Conservation (phyloP, 768 basidiomycete species). For the Suillus weaverae region DNA sequence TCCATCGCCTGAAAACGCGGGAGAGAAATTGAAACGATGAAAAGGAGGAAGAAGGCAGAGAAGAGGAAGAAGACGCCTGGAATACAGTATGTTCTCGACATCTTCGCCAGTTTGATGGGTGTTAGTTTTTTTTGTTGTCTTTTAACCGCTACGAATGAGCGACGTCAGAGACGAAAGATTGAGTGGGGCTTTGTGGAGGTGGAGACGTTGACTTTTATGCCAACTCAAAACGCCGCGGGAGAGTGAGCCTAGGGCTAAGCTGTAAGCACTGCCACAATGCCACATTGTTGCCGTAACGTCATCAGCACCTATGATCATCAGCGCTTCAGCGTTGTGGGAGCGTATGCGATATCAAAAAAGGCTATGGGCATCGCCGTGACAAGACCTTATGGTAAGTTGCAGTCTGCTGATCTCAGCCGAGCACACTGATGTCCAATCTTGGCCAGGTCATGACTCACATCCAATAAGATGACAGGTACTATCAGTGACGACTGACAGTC, state of each 20-base stretch:
- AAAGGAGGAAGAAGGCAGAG: slow-evolving; percentile 61
- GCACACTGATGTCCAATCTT: too few relatives aligned
- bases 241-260: too few relatives aligned
- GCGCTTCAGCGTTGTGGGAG: too few relatives aligned
- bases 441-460: too few relatives aligned
- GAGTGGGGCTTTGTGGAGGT: background rate
- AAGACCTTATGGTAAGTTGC: too few relatives aligned
- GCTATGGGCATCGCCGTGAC: too few relatives aligned
- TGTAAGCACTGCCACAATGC: background rate
- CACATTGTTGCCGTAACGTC: background rate
- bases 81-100: slow-evolving; percentile 57
- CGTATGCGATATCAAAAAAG: too few relatives aligned
- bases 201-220: background rate
- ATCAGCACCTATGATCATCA: background rate
- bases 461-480: too few relatives aligned
- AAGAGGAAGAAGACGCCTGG: slow-evolving; percentile 59
- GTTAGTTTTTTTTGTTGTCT: background rate
- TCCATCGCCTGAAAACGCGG: slow-evolving; percentile 69
- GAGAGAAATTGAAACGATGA: slow-evolving; percentile 70
- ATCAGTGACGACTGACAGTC: too few relatives aligned
- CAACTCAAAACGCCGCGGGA: too few relatives aligned
- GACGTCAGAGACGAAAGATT: background rate
- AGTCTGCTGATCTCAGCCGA: too few relatives aligned
- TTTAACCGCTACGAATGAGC: background rate
- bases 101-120: slow-evolving; percentile 20